Base-by-base conservation (phyloP, 2,329 filamentous ascomycete species). In the Fonsecaea pugnacius region DNA sequence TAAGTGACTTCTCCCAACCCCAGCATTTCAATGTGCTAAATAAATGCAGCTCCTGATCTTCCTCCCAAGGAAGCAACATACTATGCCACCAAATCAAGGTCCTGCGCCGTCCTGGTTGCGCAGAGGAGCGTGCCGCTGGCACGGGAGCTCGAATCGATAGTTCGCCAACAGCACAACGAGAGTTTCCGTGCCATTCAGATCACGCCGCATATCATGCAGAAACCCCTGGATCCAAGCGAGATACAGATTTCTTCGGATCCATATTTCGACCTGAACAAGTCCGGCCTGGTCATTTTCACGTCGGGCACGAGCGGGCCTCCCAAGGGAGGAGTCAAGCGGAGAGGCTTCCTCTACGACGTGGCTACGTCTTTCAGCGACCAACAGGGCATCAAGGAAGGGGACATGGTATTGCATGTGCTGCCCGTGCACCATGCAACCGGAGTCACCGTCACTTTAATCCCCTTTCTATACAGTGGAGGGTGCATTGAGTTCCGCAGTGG, bases 211-310 rank as follows among this genome's bases (percentile, higher is more conserved):
- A 63, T 70, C 32, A 59, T 61, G 38, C 64, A 14, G 65, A 56
- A 6, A 6, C 54, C 65, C 18, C 35, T 71, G 4, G 58, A 70
- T 5, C 66, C 64, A 12, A 56, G 66, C 18, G 51, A 70, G 1
- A 63, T 72, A 2, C 36, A 67, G 6, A 68, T 75, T 36, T 74
- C 72, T 7, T 72, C 71, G 1, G 67, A 70, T 58, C 57, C 48
- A 2, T 67, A 70, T 18, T 64, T 70, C 3, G 70, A 75, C 54
- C 66, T 70, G 56, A 75, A 75, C 58, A 64, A 65, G 2, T 70
- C 73, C 10, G 74, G 63, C 48, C 89, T 87, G 70, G 79, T 87
- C 2, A 82, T 90, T 7, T 86, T 89, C 66, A 84, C 83, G 0
- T 84, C 83, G 2, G 84, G 84, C 0, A 85, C 84, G 0, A 84